Base-by-base conservation (phyloP, 2,329 filamentous ascomycete species). In the Fusarium sp. region DNA sequence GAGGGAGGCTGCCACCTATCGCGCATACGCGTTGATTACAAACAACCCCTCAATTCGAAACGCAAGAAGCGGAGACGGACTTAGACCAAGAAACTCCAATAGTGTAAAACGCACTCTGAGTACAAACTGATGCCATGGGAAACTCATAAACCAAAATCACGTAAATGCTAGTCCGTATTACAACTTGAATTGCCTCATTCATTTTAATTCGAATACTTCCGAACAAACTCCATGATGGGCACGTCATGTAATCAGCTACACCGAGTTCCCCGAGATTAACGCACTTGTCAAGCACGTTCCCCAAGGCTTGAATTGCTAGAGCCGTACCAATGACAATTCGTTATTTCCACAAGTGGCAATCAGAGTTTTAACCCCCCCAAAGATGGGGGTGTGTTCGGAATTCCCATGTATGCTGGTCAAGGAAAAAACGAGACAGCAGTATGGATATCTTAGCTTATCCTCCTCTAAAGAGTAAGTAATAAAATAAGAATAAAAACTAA, bases 271-370 rank as follows among this genome's bases (percentile, higher is more conserved):
- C 24, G 18, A 54, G 18, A 45, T 27, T 31, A 54, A 54, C 47
- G 47, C 27, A 20, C 27, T 31, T 50, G 42, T 52, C 42, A 52
- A 64, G 13, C 20, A 62, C 38, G 22, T 47, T 40, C 16, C 31
- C 59, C 40, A 58, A 62, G 9, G 2, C 58, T 45, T 18, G 10
- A 31, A 18, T 20, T n/a, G 9, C 27, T 58, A 40, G 18, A 73
- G 54, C 62, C 70, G 70, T 70, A n/a, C 71, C 70, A 73, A 73
- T 73, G 11, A 62, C 38, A 50, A 2, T 13, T 22, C 8, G 3
- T 1, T 40, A 20, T 18, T 14, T 63, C 37, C 31, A 8, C 58
- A 35, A 27, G 40, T 35, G 42, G 42, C 47, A 62, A 62, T 47
- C 58, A 57, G 47, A 66, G 31, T 34, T 62, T 35, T 59, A 61